A percentile compares a stretch with the other conserved stretches of the same genome.
These are phyloP conservation scores for Aureobasidium subglaciale DNA, from an alignment of 2,329 filamentous ascomycete species.

Conservation along the genomic window DNA sequence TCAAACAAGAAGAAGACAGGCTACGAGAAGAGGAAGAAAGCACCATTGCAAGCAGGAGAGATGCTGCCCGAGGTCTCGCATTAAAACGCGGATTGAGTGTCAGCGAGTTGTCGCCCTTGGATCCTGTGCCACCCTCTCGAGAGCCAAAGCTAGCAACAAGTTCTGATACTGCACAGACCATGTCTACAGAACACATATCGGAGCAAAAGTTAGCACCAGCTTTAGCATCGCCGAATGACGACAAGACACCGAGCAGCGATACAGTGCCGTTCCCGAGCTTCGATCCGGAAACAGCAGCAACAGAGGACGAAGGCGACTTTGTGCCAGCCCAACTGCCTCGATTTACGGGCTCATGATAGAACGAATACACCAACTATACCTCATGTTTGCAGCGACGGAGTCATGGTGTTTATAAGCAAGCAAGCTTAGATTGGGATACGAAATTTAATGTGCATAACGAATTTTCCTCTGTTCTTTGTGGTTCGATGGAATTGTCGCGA, in stretches of 20 bases:
- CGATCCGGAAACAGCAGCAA: not conserved
- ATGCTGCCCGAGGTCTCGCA: constrained; percentile 50
- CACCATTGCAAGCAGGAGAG: constrained; percentile 46
- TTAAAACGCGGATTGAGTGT: constrained; percentile 43
- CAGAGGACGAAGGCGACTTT: not conserved
- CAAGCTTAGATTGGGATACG: not conserved
- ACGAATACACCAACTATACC: not conserved
- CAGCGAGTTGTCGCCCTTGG: not conserved
- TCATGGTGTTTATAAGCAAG: not conserved
- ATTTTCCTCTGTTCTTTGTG: not conserved
- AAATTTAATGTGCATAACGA: constrained; percentile 10
- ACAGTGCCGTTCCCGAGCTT: constrained; percentile 13
- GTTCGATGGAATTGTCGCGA: not conserved
- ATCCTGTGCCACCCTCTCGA: not conserved
- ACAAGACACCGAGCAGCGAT: not conserved
- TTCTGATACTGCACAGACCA: not conserved
- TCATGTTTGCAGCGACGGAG: not conserved
- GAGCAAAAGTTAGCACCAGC: not conserved
- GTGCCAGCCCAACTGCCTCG: constrained; percentile 13
- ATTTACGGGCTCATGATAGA: constrained; percentile 6
- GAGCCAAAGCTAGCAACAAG: not conserved
- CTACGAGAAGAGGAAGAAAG: constrained; percentile 49
- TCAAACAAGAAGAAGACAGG: constrained; percentile 52
- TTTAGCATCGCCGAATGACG: not conserved
- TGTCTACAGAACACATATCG: not conserved